Evolutionary conservation across 2,329 filamentous ascomycete genomes (phyloP).

Genomic region (Akanthomyces lecanii): DNA sequence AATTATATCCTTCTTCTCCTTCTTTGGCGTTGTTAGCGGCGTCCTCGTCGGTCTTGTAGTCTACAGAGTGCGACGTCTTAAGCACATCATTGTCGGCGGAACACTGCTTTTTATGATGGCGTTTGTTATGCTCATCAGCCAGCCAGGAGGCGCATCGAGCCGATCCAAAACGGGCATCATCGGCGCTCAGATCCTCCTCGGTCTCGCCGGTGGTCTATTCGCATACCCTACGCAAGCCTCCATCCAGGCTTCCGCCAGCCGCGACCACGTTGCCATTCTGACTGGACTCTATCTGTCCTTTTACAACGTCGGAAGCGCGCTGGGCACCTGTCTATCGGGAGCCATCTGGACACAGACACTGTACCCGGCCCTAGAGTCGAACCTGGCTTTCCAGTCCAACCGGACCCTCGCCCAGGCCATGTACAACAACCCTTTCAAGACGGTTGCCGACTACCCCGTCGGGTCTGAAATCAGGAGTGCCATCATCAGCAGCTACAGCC

Average conservation of each 20-base stretch:
- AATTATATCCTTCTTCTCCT: constrained; percentile 51
- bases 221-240: constrained; percentile 38
- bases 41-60: constrained; percentile 49
- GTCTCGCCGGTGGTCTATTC: constrained; percentile 56
- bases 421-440: constrained; percentile 35
- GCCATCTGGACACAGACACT: constrained; percentile 41
- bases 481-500: constrained; percentile 42
- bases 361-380: constrained; percentile 28
- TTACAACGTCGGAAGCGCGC: constrained; percentile 39
- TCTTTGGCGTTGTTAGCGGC: constrained; percentile 52
- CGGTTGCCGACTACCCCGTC: constrained; percentile 33
- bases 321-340: constrained; percentile 38
- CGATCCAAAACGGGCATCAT: constrained; percentile 48
- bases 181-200: constrained; percentile 52
- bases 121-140: constrained; percentile 52
- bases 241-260: constrained; percentile 35
- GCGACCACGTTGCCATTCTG: constrained; percentile 36
- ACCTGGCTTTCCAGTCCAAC: constrained; percentile 33
- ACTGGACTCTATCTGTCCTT: constrained; percentile 38
- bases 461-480: constrained; percentile 41
- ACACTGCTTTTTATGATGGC: constrained; percentile 53
- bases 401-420: constrained; percentile 32
- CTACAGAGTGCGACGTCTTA: constrained; percentile 48
- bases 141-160: constrained; percentile 43
- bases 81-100: constrained; percentile 54